Percentiles rank a stretch among this genome's conserved stretches.
These are phyloP conservation scores for Malassezia equina DNA, from an alignment of 1,284 basidiomycete species.

Conservation along the genomic window DNA sequence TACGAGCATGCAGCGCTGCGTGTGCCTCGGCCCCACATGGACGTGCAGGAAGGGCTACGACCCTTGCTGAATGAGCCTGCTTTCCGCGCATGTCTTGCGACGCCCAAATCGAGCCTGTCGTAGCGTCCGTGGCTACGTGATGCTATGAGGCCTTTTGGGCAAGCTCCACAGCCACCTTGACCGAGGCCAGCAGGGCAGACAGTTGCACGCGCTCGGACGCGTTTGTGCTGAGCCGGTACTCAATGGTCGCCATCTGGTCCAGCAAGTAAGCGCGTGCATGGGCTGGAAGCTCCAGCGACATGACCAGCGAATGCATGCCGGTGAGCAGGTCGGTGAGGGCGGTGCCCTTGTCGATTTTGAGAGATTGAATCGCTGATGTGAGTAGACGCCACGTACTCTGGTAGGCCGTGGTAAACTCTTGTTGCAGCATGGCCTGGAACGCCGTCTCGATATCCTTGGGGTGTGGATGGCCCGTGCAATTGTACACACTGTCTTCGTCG, in stretches of 20 bases:
- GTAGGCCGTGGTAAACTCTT: conserved; percentile 89
- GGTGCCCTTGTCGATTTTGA: conserved; percentile 85
- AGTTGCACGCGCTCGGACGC: conserved; percentile 90
- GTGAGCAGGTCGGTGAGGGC: conserved; percentile 90
- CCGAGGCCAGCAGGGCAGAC: conserved; percentile 78
- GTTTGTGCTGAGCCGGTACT: conserved; percentile 85
- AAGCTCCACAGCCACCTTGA: conserved; percentile 80
- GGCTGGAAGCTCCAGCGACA: conserved; percentile 72
- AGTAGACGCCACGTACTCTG: conserved; percentile 56
- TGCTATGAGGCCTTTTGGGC: conserved; percentile 22
- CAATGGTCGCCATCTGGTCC: conserved; percentile 69
- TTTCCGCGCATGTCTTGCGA: neutral
- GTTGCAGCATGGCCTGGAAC: conserved; percentile 87
- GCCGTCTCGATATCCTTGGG: conserved; percentile 85
- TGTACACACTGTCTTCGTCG: conserved; percentile 85
- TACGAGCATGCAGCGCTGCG: conserved; percentile 1
- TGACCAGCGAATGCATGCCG: conserved; percentile 81
- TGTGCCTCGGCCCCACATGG: neutral
- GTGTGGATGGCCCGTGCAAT: conserved; percentile 91
- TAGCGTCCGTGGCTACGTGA: neutral
- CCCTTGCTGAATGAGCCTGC: neutral
- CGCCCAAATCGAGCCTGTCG: neutral
- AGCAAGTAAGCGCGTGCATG: conserved; percentile 80
- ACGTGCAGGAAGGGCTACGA: neutral
- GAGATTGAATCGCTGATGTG: conserved; percentile 63